Evolutionary conservation across 106 monocot genomes (phyloP).

Genomic region (Phalaenopsis equestris): DNA sequence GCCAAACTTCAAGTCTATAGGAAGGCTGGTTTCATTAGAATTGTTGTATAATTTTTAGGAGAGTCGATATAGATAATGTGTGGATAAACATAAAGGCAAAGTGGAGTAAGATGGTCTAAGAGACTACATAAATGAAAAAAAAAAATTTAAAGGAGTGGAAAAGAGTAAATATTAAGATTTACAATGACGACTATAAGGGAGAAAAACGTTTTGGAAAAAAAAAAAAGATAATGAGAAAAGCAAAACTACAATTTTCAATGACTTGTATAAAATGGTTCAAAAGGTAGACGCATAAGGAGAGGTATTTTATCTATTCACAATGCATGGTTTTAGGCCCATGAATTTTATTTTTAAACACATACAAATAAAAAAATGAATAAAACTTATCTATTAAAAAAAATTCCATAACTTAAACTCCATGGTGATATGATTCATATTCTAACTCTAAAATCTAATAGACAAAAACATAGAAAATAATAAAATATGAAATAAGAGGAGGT

Average conservation of each 20-base stretch:
- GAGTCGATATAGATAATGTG: no score
- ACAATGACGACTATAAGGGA: no score
- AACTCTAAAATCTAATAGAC: neutral
- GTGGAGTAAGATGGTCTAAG: no score
- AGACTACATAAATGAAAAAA: neutral
- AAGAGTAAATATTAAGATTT: neutral
- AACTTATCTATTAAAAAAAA: neutral
- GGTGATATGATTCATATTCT: neutral
- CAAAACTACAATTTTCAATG: neutral
- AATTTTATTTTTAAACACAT: no score
- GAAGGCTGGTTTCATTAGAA: no score
- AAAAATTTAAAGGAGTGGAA: neutral
- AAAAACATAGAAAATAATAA: neutral
- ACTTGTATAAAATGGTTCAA: neutral
- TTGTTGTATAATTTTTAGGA: no score
- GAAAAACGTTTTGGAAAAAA: no score
- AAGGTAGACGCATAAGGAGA: neutral
- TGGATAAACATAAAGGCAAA: no score
- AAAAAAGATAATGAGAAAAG: neutral
- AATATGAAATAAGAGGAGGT: neutral
- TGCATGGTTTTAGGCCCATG: neutral
- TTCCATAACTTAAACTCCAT: neutral
- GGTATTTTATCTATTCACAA: neutral
- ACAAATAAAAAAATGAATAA: neutral
- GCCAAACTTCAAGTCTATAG: no score